These are phyloP conservation scores for Oryza longistaminata DNA, from an alignment of 176 grass and related monocot species.

Conservation along the genomic window DNA sequence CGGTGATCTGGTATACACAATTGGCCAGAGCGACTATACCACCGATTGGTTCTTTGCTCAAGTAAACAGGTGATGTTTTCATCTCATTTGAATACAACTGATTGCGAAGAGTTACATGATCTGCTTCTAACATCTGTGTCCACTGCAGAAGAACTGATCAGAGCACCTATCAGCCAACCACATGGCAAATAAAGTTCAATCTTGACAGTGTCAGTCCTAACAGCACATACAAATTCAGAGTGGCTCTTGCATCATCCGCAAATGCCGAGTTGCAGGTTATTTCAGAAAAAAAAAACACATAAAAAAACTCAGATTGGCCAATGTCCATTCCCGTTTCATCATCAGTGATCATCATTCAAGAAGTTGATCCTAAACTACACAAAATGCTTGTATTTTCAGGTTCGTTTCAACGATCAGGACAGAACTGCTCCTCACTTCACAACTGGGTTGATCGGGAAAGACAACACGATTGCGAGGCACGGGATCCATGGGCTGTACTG, in stretches of 20 bases:
- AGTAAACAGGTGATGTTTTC: slow-evolving; percentile 66
- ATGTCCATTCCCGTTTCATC: neutral
- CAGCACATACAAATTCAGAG: slow-evolving; percentile 66
- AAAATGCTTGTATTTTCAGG: slow-evolving; percentile 35
- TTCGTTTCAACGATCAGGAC: slow-evolving; percentile 66
- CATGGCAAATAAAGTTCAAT: slow-evolving; percentile 89
- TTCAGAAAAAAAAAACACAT: neutral
- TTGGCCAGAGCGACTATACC: slow-evolving; percentile 71
- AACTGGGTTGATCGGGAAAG: slow-evolving; percentile 66
- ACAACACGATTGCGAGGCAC: slow-evolving; percentile 79
- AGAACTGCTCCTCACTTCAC: slow-evolving; percentile 57
- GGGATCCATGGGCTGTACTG: slow-evolving; percentile 90
- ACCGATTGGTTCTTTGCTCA: slow-evolving; percentile 94
- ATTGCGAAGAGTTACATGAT: too few relatives aligned
- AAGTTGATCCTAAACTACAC: neutral
- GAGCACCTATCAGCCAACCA: slow-evolving; percentile 62
- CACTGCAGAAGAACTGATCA: slow-evolving; percentile 61
- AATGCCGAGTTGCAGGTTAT: slow-evolving; percentile 73
- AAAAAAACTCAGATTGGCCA: neutral
- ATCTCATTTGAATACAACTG: neutral
- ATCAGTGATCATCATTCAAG: neutral
- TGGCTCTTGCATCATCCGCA: slow-evolving; percentile 77
- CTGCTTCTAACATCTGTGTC: slow-evolving; percentile 1
- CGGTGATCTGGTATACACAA: slow-evolving; percentile 63
- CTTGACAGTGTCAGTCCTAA: slow-evolving; percentile 54